Base-by-base conservation (phyloP, 2,329 filamentous ascomycete genomes). In the Fusarium nematophilum region DNA sequence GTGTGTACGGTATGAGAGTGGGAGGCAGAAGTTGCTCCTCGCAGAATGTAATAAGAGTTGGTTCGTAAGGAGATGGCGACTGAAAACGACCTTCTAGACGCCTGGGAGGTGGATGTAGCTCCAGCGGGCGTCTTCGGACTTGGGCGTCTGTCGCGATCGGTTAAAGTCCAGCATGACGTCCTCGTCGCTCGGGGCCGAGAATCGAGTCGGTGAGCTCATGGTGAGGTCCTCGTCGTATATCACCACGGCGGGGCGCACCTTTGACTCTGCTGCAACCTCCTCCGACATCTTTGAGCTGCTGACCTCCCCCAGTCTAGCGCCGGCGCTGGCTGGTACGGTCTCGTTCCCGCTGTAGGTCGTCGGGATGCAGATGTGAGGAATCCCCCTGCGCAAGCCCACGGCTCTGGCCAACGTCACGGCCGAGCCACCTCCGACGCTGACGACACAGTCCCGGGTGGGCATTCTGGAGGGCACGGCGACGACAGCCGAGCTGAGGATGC, bases 381-480 rank as follows among this genome's bases (percentile, higher is more conserved):
- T 74, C 0, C 77, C 78, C 27, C 83, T 85, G 34, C 81, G 78
- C 40, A 82, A 73, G 39, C 78, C 79, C 46, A 87, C 79, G 1
- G 82, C 80, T 61, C 84, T 83, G 3, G 84, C 84, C 17, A 89
- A 72, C 2, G 84, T 85, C 46, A 86, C 84, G 3, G 86, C 87
- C 48, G 83, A 86, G 23, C 85, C 84, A 44, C 86, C 86, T 5
- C 87, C 87, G 56, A 89, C 83, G 33, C 83, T 87, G 37, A 88
- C 75, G 31, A 89, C 77, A 23, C 80, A 80, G 69, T 89, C 87
- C 14, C 82, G 81, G 4, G 73, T 73, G 6, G 68, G 48, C 6
- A 75, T 68, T 13, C 68, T 37, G 8, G 53, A 18, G 4, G 49
- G 43, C 3, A 45, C 64, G 5, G 65, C 48, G 15, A 73, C 57